Evolutionary conservation across 345 rosid species (phyloP).

Genomic region (Populus pruinosa): DNA sequence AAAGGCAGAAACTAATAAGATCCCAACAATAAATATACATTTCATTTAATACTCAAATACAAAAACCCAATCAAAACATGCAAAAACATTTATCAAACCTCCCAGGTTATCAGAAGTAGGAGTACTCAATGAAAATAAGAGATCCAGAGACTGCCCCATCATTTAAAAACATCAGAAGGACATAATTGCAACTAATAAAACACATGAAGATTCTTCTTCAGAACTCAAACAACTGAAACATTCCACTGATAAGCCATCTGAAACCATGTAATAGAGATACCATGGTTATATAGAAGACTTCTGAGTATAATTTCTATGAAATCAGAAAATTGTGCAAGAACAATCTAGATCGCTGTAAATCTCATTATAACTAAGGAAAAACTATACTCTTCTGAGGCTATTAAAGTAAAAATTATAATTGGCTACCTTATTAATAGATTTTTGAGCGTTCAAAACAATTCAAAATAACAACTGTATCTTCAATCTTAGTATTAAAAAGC

Average conservation of each 20-base stretch:
- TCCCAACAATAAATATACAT: not conserved
- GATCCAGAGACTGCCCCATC: not conserved
- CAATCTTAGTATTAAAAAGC: slow-evolving; percentile 17
- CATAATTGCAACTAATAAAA: not conserved
- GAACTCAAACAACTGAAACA: not conserved
- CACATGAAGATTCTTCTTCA: not conserved
- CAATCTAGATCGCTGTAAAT: not conserved
- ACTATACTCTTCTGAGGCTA: not conserved
- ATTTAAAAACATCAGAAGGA: not conserved
- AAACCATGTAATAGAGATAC: not conserved
- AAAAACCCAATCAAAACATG: not conserved
- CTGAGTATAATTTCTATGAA: not conserved
- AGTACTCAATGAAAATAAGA: not conserved
- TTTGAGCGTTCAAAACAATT: slow-evolving; percentile 14
- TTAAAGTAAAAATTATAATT: not conserved
- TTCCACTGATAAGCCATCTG: not conserved
- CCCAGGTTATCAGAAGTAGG: not conserved
- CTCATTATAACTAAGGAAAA: not conserved
- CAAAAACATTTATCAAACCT: not conserved
- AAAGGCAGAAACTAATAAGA: no score
- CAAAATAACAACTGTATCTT: slow-evolving; percentile 10
- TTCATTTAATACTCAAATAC: not conserved
- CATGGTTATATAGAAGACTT: not conserved
- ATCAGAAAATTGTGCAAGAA: not conserved
- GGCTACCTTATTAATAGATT: slow-evolving; percentile 24